Percentiles rank a stretch among this genome's conserved stretches.
These are phyloP conservation scores for Fusarium tuaranense DNA, from an alignment of 2,329 filamentous ascomycete genomes.

Conservation along the genomic window DNA sequence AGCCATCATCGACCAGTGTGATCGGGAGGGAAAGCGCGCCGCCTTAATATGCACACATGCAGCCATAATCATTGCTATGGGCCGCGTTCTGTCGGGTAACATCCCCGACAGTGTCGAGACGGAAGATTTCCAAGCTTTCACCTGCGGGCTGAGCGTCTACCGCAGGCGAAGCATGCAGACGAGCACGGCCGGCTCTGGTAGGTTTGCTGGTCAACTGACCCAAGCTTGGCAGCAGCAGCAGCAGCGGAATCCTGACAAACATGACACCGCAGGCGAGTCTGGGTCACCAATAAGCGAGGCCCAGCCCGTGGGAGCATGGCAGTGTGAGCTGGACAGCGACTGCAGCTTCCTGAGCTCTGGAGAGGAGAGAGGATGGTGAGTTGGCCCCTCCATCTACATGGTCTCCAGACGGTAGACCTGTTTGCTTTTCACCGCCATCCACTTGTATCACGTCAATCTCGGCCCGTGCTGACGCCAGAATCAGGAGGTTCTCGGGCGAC, in stretches of 20 bases:
- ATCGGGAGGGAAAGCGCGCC: constrained; percentile 75
- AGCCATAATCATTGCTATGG: constrained; percentile 87
- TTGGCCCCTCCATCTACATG: constrained; percentile 32
- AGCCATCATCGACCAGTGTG: constrained; percentile 78
- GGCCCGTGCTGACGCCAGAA: constrained; percentile 33
- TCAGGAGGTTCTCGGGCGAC: constrained; percentile 65
- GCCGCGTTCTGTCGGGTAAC: constrained; percentile 81
- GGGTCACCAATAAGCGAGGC: constrained; percentile 16
- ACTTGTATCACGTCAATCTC: constrained; percentile 15
- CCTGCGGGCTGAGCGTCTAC: constrained; percentile 81
- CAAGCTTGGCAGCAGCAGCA: background rate
- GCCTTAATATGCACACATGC: constrained; percentile 91
- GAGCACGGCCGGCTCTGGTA: constrained; percentile 23
- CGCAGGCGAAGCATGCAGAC: constrained; percentile 39
- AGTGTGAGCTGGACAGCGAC: constrained; percentile 83
- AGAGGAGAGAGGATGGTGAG: constrained; percentile 89
- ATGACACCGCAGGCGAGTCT: constrained; percentile 23
- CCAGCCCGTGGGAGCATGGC: constrained; percentile 76
- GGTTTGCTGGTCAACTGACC: constrained; percentile 25
- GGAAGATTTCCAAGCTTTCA: constrained; percentile 88
- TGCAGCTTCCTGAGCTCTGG: constrained; percentile 84
- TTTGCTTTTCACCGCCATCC: constrained; percentile 20
- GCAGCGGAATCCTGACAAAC: constrained; percentile 21
- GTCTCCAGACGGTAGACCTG: constrained; percentile 14
- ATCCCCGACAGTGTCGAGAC: constrained; percentile 78